Conservation (phyloP, 371 early-diverging fungal species). For the Lichtheimia ornata region DNA sequence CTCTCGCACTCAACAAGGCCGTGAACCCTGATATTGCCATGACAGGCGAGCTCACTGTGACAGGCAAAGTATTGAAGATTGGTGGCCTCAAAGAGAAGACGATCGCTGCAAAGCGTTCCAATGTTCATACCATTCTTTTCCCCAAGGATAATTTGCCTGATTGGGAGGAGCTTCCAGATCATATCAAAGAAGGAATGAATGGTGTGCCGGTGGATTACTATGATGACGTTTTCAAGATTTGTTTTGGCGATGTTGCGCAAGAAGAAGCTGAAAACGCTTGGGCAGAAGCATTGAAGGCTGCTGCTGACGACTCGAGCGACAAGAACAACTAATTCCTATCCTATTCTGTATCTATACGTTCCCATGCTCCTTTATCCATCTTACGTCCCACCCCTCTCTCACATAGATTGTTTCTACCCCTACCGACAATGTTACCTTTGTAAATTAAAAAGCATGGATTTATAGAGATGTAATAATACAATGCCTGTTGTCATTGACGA, state of each 20-base stretch:
- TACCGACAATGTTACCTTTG: no score
- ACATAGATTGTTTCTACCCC: no score
- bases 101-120: conserved; percentile 95
- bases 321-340: no score
- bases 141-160: conserved; percentile 89
- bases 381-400: no score
- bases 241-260: conserved; percentile 44
- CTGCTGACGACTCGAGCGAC: no score
- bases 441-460: no score
- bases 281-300: conserved; percentile 23
- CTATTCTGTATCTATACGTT: no score
- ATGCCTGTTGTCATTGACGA: no score
- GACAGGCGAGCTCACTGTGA: conserved; percentile 97
- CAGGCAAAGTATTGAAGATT: conserved; percentile 95
- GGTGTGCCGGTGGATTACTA: conserved; percentile 87
- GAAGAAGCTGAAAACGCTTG: conserved; percentile 42
- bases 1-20: conserved; percentile 81
- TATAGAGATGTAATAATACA: no score
- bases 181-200: conserved; percentile 87
- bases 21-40: conserved; percentile 85
- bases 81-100: conserved; percentile 98
- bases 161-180: conserved; percentile 93
- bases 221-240: conserved; percentile 64
- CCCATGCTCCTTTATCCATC: no score
- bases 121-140: conserved; percentile 86